Evolutionary conservation across 805 yeast genomes (phyloP), one percentile per base, ranked within the genome.

Genomic region (Cyberlindnera mycetangii): DNA sequence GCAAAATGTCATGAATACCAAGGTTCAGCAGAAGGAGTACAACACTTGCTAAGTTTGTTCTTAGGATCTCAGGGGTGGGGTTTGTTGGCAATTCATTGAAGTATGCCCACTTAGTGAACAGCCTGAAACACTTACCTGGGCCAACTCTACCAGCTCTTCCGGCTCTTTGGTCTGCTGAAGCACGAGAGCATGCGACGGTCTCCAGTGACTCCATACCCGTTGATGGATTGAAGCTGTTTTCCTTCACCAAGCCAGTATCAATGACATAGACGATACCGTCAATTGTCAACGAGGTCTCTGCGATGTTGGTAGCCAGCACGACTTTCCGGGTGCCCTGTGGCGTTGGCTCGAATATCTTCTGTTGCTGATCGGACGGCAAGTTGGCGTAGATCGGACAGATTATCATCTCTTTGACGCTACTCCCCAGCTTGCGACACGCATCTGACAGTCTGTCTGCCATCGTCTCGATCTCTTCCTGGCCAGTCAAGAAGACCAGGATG

Each of bases 61-160:
- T 68, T 44, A 89, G 68, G n/a, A 93, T 92, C 55, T 93, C 99
- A 0, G 99, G 98, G 0, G 86, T 81, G 1, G 97, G 88, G 58
- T 82, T 83, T 2, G 77, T 70, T 10, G 84, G 83, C 60, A 93
- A 69, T 54, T 92, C 98, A 53, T 84, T 75, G 50, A 78, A 71
- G 55, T 78, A 93, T 0, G 93, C 81, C 76, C 85, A 75, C 60
- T 88, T 87, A 0, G 99, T 92, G 60, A 81, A 93, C 18, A 93
- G 68, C 31, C 99, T 64, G 58, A 85, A 93, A 65, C 98, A 93
- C 60, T 88, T 87, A 15, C 99, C 99, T 0, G 98, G 97, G 1
- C 96, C 90, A 7, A 95, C 89, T 70, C 99, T 83, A 33, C 99
- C 99, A 6, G 98, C 99, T 70, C 99, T 80, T 61, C 99, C 99